Base-by-base conservation (phyloP, 208 protist genomes). In the Phytomonas sp. region DNA sequence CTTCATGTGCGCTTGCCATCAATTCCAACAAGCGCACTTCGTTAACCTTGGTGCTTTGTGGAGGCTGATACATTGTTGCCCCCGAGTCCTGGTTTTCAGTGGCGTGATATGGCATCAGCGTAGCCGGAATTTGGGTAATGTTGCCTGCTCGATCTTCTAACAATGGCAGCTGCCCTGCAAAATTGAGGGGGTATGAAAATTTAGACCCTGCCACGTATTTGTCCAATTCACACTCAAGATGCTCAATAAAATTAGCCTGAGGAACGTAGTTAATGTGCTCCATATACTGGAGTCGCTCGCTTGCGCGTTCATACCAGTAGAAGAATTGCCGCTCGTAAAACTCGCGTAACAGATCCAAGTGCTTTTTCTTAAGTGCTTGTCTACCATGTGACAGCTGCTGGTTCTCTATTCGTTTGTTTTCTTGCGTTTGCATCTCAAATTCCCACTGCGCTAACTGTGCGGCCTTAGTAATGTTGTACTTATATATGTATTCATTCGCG, bases 401-500 rank as follows among this genome's bases (percentile, higher is more conserved):
- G 32, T 73, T 71, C 69, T 97, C 87, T 7, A 82, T 62, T 7
- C 92, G 87, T 69, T 91, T 87, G 60, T 83, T 86, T 71, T 97
- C 89, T 78, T 97, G 89, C 14, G 77, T 84, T 29, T 94, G 83
- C 89, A 97, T 97, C 72, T 97, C 92, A 59, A 89, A 76, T 73
- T 97, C 87, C 92, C 92, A 97, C 75, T 94, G 85, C 34, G 88
- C 88, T 56, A 93, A 74, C 76, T 94, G 89, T 23, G 92, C 87
- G 1, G 92, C 75, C 68, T 97, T 97, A 63, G 92, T 97, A 71
- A 94, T 93, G 78, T 93, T 94, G 79, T 97, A 97, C 81, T 94
- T 94, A 81, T 93, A 92, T 59, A 97, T 93, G 79, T 97, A 97
- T 80, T 97, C 89, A 73, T 97, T 89, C 16, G 89, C 88, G 70